Evolutionary conservation across 257 asterid species (phyloP), one percentile per base, ranked within the genome.

Genomic region (Misopates orontium): DNA sequence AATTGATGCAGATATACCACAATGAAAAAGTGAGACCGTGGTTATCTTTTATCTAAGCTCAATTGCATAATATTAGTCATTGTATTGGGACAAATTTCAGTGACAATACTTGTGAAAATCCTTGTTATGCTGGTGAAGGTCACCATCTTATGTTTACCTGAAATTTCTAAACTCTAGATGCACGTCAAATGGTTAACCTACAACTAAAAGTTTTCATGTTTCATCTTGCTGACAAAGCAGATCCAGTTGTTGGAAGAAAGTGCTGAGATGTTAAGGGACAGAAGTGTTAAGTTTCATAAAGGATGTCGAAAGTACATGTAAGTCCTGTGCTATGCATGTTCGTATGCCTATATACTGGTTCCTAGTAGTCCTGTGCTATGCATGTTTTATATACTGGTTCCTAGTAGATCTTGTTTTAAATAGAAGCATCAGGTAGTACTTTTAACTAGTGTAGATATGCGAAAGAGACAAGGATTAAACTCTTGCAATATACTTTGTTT

Each of bases 241-340:
- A 82, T 93, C 79, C 99, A 90, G 60, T 71, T 83, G 76, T 71
- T 90, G 95, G 99, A 93, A 82, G 99, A 93, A 75, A 82, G 77
- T 75, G 94, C 95, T 19, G 99, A 93, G 70, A 77, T 73, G 59
- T 57, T 93, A 74, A 82, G 94, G 69, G 97, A 90, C 48, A 83
- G 88, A 79, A 81, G 97, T 59, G 75, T 87, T 60, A 93, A 90
- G 83, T 89, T 90, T 73, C 90, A 85, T 77, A 90, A 93, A 88
- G 96, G 97, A 67, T 86, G 91, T 73, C 89, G 94, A 70, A 93
- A 90, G 77, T 93, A 93, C 81, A 83, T 83, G 97, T 90, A 83
- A 86, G 97, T 69, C 49, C 8, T 49, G 15, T 51, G 45, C 48
- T 60, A 36, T 49, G 36, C 42, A 25, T 52, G 56, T 28, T 66